phyloP scores from a whole-genome alignment of 768 basidiomycete genomes.

The Floccularia luteovirens region DNA sequence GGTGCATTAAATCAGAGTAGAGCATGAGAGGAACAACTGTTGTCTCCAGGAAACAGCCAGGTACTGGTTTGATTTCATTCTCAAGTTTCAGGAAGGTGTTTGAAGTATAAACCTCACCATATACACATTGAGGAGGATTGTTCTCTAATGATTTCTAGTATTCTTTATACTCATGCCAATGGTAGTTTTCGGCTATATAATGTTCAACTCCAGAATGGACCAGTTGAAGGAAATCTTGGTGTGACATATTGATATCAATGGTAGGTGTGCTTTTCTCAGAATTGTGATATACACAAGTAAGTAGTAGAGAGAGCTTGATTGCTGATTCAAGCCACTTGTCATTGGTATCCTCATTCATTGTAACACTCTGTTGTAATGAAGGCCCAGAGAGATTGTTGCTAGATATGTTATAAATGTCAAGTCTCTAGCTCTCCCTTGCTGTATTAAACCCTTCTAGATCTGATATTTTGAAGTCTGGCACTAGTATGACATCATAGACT shows the following conservation, averaged over 20 bases:
- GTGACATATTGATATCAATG: neutral
- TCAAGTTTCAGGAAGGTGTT: constrained; percentile 12
- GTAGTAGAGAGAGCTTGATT: no score
- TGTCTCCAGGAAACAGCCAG: constrained; percentile 5
- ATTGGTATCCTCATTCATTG: neutral
- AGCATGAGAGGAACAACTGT: constrained; percentile 16
- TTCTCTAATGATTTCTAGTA: no score
- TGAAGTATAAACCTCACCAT: constrained; percentile 12
- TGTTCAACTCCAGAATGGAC: constrained; percentile 5
- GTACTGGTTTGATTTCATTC: neutral
- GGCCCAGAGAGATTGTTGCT: constrained; percentile 3
- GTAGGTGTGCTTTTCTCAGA: no score
- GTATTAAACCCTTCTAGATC: constrained; percentile 14
- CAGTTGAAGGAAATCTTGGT: neutral
- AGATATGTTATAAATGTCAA: constrained; percentile 8
- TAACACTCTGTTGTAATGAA: neutral
- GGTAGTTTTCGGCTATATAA: constrained; percentile 9
- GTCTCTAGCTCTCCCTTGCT: constrained; percentile 5
- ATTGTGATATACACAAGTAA: no score
- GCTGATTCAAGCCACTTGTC: neutral
- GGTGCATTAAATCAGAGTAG: constrained; percentile 20
- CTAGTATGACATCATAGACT: constrained; percentile 15
- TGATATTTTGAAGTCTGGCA: constrained; percentile 12
- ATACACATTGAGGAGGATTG: no score
- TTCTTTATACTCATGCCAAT: constrained; percentile 8